Conservation (phyloP, 2,329 filamentous ascomycete species). For the Fusarium hostae region DNA sequence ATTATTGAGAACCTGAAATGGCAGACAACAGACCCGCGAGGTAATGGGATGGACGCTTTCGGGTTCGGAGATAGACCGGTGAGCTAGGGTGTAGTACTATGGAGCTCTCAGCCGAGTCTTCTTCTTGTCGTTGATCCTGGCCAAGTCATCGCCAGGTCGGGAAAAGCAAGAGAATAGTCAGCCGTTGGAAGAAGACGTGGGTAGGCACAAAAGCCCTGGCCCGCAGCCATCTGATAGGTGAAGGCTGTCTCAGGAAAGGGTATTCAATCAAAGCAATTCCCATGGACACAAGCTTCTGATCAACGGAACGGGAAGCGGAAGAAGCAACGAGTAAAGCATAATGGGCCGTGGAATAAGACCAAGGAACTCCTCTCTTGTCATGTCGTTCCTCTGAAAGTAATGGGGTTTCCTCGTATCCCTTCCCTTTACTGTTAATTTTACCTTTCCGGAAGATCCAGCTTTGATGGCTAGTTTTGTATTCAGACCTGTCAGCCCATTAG, state of each 20-base stretch:
- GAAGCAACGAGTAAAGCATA: constrained; percentile 32
- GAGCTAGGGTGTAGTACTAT: constrained; percentile 38
- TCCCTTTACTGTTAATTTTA: constrained; percentile 4
- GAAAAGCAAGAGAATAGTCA: constrained; percentile 41
- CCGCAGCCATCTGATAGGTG: constrained; percentile 38
- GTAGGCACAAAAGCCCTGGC: constrained; percentile 24
- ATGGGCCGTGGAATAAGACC: constrained; percentile 20
- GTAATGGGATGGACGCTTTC: constrained; percentile 27
- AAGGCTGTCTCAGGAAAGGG: constrained; percentile 14
- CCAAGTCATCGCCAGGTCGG: constrained; percentile 34
- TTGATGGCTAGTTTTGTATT: constrained; percentile 4
- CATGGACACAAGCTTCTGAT: constrained; percentile 28
- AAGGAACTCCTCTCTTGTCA: constrained; percentile 17
- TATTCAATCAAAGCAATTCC: constrained; percentile 14
- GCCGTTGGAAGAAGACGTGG: constrained; percentile 34
- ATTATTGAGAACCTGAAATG: constrained; percentile 11
- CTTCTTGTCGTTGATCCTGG: constrained; percentile 39
- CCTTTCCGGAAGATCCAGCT: constrained; percentile 10
- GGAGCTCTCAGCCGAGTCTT: constrained; percentile 41
- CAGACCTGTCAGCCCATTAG: constrained; percentile 5
- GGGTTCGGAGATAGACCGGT: constrained; percentile 37
- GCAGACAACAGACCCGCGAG: constrained; percentile 7
- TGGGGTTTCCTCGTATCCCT: constrained; percentile 22
- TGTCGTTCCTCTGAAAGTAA: constrained; percentile 12
- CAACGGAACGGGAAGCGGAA: constrained; percentile 24